Percentiles rank a stretch among this genome's conserved stretches.
phyloP scores from a whole-genome alignment of 176 grass and related monocot species.

The Bolboschoenus planiculmis region DNA sequence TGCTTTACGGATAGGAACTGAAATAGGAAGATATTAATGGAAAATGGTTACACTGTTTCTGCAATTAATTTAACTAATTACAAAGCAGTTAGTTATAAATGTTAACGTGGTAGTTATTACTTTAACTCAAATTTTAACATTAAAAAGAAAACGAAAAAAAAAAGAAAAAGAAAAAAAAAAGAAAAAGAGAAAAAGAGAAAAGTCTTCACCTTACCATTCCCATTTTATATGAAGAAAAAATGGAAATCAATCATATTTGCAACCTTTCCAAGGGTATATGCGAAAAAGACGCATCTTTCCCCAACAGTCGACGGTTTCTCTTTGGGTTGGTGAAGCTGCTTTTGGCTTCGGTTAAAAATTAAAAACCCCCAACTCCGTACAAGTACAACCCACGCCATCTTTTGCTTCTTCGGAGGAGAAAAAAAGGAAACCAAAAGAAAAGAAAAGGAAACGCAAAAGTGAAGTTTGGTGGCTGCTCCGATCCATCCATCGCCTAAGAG shows the following conservation, averaged over 20 bases:
- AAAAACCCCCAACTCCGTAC: not conserved
- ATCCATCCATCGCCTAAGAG: not conserved
- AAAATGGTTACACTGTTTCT: not conserved
- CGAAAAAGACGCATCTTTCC: not conserved
- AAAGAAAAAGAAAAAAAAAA: not conserved
- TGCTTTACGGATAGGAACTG: not conserved
- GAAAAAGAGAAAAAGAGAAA: not conserved
- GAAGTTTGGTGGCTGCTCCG: not conserved
- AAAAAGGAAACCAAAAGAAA: not conserved
- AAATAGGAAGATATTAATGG: not conserved
- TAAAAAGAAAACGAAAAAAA: not conserved
- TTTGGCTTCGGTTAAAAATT: not conserved
- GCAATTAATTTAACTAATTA: no score
- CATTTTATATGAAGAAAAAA: no score
- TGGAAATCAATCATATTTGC: no score
- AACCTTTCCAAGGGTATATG: not conserved
- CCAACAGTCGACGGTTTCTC: not conserved
- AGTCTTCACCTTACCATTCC: not conserved
- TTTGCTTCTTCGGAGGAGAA: not conserved
- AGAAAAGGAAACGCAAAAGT: not conserved
- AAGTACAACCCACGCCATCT: not conserved
- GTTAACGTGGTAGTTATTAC: no score
- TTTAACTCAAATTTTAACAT: not conserved
- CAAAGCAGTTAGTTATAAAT: no score
- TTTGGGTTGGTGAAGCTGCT: not conserved